Percentiles rank a stretch among this genome's conserved stretches.
These are phyloP conservation scores for Pythium aristosporum DNA, from an alignment of 352 stramenopile genomes.

Conservation along the genomic window DNA sequence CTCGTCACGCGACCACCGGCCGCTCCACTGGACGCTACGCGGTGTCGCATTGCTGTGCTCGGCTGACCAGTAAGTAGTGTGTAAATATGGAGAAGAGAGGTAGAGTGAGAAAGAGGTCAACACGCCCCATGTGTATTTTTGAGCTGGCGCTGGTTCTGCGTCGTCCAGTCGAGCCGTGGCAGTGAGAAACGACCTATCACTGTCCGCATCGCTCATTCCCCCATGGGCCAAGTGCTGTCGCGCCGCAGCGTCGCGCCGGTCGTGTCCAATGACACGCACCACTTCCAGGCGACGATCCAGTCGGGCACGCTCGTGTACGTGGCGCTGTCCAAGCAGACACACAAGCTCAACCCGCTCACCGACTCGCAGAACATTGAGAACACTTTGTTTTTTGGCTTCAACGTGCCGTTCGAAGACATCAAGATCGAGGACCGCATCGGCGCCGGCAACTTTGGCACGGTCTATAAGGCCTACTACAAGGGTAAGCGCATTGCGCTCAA, in stretches of 20 bases:
- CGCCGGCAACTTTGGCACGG: constrained; percentile 70
- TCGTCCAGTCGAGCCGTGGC: too few species aligned
- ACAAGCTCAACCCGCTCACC: constrained; percentile 47
- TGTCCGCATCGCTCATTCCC: not conserved
- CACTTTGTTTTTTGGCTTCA: constrained; percentile 65
- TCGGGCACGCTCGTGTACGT: constrained; percentile 74
- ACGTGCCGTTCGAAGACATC: constrained; percentile 66
- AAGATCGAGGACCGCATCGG: constrained; percentile 66
- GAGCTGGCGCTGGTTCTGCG: not conserved
- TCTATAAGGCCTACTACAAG: constrained; percentile 80
- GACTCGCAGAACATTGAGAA: constrained; percentile 59
- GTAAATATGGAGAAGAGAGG: not conserved
- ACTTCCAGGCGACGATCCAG: constrained; percentile 62
- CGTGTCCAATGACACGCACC: constrained; percentile 59
- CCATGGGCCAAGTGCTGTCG: constrained; percentile 53
- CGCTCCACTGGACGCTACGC: constrained; percentile 73
- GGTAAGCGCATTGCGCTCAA: constrained; percentile 75
- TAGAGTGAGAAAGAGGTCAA: not conserved
- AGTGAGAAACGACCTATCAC: not conserved
- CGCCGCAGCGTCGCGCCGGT: constrained; percentile 37
- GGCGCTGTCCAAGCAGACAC: constrained; percentile 65
- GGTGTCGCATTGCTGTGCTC: constrained; percentile 75
- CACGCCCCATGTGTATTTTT: constrained; percentile 10
- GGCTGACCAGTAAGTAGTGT: constrained; percentile 40
- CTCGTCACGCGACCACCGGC: constrained; percentile 71